Evolutionary conservation across 345 rosid genomes (phyloP).

Genomic region (Limnanthes douglasii): DNA sequence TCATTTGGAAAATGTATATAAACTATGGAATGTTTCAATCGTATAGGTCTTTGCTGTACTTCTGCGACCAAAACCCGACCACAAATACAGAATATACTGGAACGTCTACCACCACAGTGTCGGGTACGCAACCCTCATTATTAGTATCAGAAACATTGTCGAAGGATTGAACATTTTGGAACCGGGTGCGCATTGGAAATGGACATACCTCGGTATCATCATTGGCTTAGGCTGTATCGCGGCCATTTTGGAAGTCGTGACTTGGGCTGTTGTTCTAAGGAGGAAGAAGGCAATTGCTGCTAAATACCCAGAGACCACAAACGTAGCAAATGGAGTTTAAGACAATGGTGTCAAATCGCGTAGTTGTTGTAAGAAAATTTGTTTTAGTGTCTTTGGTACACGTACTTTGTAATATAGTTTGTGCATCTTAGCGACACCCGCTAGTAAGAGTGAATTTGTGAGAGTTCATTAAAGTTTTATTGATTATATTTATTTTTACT

Average conservation of each 20-base stretch:
- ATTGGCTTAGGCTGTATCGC: conserved; percentile 35
- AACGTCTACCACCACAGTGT: conserved; percentile 70
- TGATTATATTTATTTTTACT: no score
- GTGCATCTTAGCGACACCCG: no score
- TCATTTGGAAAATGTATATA: no score
- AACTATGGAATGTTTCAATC: neutral
- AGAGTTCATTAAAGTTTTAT: no score
- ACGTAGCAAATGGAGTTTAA: conserved; percentile 15
- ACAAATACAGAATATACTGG: conserved; percentile 78
- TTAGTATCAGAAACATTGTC: conserved; percentile 50
- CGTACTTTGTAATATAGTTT: no score
- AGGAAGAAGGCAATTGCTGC: conserved; percentile 22
- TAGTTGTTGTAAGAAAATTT: no score
- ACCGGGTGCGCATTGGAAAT: conserved; percentile 44
- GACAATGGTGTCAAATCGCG: no score
- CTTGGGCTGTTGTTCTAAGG: conserved; percentile 55
- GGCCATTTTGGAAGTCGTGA: conserved; percentile 38
- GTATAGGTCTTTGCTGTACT: conserved; percentile 57
- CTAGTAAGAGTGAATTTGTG: no score
- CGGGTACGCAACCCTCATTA: conserved; percentile 46
- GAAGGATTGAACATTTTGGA: conserved; percentile 54
- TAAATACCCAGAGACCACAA: neutral
- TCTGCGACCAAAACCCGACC: conserved; percentile 73
- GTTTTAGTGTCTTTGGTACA: no score
- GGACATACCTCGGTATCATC: conserved; percentile 34